A percentile compares a stretch with the other conserved stretches of the same genome.
Conservation (phyloP, 306 rosid genomes). For the Aeschynomene evenia region DNA sequence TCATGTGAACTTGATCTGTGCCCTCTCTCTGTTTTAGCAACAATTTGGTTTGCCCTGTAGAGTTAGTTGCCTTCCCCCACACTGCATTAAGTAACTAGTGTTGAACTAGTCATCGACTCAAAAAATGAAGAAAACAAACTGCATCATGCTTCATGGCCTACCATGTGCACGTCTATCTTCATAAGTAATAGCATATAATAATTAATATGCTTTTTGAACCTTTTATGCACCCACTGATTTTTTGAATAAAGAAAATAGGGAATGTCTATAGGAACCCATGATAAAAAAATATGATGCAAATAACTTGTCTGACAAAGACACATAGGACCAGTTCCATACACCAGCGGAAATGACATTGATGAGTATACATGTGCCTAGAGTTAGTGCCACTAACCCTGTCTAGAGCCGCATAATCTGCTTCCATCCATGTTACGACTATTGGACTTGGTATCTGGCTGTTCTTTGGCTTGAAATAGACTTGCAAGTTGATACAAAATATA, state of each 20-base stretch:
- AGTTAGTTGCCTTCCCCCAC: background rate
- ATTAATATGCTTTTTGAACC: background rate
- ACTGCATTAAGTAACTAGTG: background rate
- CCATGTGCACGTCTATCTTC: background rate
- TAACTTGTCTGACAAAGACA: background rate
- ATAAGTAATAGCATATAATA: background rate
- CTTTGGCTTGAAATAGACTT: background rate
- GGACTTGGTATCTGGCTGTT: background rate
- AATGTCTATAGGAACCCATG: background rate
- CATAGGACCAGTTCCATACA: background rate
- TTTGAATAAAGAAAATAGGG: background rate
- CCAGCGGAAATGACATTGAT: background rate
- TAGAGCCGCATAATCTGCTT: background rate
- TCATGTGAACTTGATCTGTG: slow-evolving; percentile 37
- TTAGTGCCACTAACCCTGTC: background rate
- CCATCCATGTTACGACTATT: background rate
- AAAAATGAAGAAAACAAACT: background rate
- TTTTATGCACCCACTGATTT: background rate
- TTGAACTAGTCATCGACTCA: background rate
- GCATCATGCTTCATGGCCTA: background rate
- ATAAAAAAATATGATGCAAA: background rate
- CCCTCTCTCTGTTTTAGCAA: background rate
- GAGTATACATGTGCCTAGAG: background rate
- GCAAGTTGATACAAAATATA: background rate
- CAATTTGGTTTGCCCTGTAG: background rate